Conservation (phyloP, 805 yeast species). For the Lipomyces spencermartinsiae region DNA sequence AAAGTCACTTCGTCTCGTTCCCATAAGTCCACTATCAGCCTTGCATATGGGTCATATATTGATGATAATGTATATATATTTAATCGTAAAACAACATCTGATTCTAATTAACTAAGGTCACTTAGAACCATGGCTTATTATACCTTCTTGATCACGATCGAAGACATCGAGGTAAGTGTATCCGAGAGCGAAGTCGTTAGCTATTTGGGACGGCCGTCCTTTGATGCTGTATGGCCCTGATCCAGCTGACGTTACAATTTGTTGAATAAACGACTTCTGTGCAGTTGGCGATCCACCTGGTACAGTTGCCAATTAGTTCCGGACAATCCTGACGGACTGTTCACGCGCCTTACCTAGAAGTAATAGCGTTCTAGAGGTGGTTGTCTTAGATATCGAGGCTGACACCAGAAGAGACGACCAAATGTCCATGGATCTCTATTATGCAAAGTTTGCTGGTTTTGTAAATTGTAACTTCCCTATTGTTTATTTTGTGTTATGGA, state of each 20-base stretch:
- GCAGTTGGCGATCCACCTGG: constrained; percentile 21
- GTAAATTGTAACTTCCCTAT: background rate
- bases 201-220: constrained; percentile 11
- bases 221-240: constrained; percentile 9
- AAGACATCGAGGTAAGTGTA: constrained; percentile 41
- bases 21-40: constrained; percentile 22
- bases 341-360: constrained; percentile 22
- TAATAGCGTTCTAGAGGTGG: constrained; percentile 15
- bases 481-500: too few species aligned
- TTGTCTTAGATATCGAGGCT: constrained; percentile 8
- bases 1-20: constrained; percentile 13
- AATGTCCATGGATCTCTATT: constrained; percentile 3
- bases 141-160: constrained; percentile 41
- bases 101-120: background rate
- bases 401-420: constrained; percentile 31
- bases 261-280: constrained; percentile 25
- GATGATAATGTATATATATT: constrained; percentile 31
- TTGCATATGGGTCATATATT: constrained; percentile 11
- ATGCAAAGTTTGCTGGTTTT: background rate
- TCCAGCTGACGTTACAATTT: constrained; percentile 18
- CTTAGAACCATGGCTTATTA: background rate
- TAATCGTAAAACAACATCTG: constrained; percentile 28
- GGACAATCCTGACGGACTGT: background rate
- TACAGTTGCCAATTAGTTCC: background rate
- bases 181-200: constrained; percentile 41